A percentile compares a stretch with the other conserved stretches of the same genome.
phyloP scores from a whole-genome alignment of 257 asterid species.

The Salvia miltiorrhiza region DNA sequence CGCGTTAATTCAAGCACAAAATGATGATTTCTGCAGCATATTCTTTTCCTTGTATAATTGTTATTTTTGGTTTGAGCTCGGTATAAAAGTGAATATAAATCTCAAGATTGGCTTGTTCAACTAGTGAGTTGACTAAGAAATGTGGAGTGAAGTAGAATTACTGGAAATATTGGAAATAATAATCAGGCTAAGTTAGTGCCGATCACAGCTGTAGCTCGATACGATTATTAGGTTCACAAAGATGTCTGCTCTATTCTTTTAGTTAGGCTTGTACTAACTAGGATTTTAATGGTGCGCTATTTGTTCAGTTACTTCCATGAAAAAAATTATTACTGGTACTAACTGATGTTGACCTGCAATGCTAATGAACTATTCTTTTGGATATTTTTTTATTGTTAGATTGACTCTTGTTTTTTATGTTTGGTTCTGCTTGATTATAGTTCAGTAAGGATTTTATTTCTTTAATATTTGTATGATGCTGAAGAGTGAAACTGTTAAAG shows the following conservation, averaged over 20 bases:
- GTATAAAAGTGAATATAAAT: background rate
- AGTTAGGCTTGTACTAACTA: background rate
- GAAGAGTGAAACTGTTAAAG: background rate
- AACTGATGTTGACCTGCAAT: constrained; percentile 8
- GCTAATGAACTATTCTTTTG: background rate
- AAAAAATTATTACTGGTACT: background rate
- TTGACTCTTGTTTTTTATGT: background rate
- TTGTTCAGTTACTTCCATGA: background rate
- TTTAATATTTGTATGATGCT: constrained; percentile 15
- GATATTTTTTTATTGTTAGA: background rate
- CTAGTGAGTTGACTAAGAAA: background rate
- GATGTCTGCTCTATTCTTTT: background rate
- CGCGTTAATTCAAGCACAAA: background rate
- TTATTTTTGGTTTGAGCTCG: background rate
- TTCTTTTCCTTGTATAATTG: background rate
- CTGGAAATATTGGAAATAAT: background rate
- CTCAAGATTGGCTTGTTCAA: background rate
- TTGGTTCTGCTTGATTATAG: constrained; percentile 4
- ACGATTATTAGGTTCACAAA: background rate
- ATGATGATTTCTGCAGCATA: background rate
- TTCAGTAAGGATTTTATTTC: background rate
- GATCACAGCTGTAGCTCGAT: background rate
- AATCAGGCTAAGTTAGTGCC: background rate
- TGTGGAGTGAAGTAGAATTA: background rate
- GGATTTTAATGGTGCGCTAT: background rate